A percentile compares a stretch with the other conserved stretches of the same genome.
These are phyloP conservation scores for Wickerhamomyces hampshirensis DNA, from an alignment of 805 yeast genomes.

Conservation along the genomic window DNA sequence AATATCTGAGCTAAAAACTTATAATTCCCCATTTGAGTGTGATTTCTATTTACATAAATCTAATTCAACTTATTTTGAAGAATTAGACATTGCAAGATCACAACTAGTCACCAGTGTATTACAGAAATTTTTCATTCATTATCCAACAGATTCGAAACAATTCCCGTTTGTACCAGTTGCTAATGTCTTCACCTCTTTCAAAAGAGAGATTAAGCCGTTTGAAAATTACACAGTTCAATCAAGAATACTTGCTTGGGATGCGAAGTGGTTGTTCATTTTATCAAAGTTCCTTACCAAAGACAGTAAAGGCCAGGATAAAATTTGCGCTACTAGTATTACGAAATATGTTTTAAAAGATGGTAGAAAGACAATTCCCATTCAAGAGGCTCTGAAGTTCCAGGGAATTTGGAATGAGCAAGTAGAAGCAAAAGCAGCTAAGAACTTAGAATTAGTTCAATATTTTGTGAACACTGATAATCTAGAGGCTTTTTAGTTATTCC, in stretches of 20 bases:
- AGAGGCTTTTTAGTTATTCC: conserved; percentile 25
- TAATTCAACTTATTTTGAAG: conserved; percentile 79
- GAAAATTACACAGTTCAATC: conserved; percentile 50
- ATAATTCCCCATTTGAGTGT: conserved; percentile 73
- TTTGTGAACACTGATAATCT: conserved; percentile 33
- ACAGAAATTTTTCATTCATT: conserved; percentile 47
- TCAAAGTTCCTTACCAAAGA: conserved; percentile 57
- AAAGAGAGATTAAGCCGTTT: conserved; percentile 70
- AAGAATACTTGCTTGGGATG: conserved; percentile 75
- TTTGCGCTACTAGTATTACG: conserved; percentile 59
- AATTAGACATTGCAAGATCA: conserved; percentile 75
- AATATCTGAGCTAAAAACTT: conserved; percentile 39
- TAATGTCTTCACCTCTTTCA: conserved; percentile 59
- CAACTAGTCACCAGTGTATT: conserved; percentile 54
- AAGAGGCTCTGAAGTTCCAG: conserved; percentile 48
- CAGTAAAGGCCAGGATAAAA: conserved; percentile 27
- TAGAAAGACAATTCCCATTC: conserved; percentile 69
- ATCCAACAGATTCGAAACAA: conserved; percentile 35
- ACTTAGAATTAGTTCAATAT: conserved; percentile 35
- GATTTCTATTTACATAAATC: conserved; percentile 86
- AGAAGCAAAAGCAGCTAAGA: conserved; percentile 34
- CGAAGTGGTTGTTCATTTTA: conserved; percentile 76
- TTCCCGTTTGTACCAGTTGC: conserved; percentile 68
- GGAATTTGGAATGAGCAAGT: conserved; percentile 53
- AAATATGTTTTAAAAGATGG: conserved; percentile 80